Evolutionary conservation across 495 filamentous ascomycete genomes (phyloP), one percentile per base, ranked within the genome.

Genomic region (Penicillium bialowiezense): DNA sequence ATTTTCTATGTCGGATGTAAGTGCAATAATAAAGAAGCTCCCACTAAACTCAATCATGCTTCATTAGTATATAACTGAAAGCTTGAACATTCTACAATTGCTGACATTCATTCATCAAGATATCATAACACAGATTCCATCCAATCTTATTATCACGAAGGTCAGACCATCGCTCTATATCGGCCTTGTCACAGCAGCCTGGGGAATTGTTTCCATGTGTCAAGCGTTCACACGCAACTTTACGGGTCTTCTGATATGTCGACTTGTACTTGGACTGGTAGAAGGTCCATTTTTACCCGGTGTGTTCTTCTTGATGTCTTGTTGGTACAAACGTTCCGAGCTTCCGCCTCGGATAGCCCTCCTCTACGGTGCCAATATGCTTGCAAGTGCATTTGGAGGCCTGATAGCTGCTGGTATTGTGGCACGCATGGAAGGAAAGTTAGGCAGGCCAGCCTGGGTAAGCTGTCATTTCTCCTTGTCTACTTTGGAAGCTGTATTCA

Each of bases 301-400:
- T 1, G 50, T 48, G 6, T 42, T 80, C 7, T 69, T 75, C 40
- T 72, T 79, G 24, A 67, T 82, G 36, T 76, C 71, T 5, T 76
- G 74, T 50, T 84, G 78, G 79, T 81, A 84, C 52, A 84, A 76
- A 1, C 63, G 73, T 37, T 61, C 64, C 32, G 80, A 83, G 50
- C 52, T 82, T 26, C 71, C 73, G 15, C 62, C 64, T 13, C 62
- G 73, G 26, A 73, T 79, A 43, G 72, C 75, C 1, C 70, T 71
- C 47, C 73, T 80, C 39, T 81, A 83, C 55, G 78, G 76, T 12
- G 80, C 77, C 7, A 69, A 76, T 0, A 63, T 78, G 10, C 75
- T 84, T 34, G 76, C 74, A 8, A 76, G 75, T 18, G 77, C 76
- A 42, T 80, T 84, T 57, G 81, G 78, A 3, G 80, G 80, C 1